These are phyloP conservation scores for Thielaviopsis cerberus DNA, from an alignment of 2,329 filamentous ascomycete species.

Conservation along the genomic window DNA sequence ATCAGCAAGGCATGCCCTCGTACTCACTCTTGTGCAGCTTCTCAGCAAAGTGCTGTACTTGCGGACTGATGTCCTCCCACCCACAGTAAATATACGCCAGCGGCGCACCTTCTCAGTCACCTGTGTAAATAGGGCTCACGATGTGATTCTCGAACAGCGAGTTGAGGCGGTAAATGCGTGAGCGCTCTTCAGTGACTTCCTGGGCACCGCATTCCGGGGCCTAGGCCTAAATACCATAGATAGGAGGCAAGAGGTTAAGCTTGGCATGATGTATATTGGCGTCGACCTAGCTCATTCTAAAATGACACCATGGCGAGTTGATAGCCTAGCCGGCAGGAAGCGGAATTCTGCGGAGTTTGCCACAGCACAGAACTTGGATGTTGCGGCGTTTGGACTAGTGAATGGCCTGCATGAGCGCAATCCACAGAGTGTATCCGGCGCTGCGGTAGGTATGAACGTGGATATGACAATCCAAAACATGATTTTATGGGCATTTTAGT, in stretches of 20 bases:
- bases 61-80: constrained; percentile 54
- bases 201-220: constrained; percentile 32
- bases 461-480: neutral
- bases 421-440: constrained; percentile 53
- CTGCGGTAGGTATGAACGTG: constrained; percentile 19
- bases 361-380: constrained; percentile 40
- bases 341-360: constrained; percentile 36
- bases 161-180: constrained; percentile 36
- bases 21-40: constrained; percentile 43
- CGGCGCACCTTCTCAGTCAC: constrained; percentile 41
- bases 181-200: constrained; percentile 36
- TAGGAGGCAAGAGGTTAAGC: constrained; percentile 27
- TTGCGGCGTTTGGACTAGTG: constrained; percentile 38
- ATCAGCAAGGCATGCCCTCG: constrained; percentile 66
- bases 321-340: constrained; percentile 47
- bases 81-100: constrained; percentile 53
- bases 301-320: constrained; percentile 53
- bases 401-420: constrained; percentile 49
- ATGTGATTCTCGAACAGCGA: constrained; percentile 45
- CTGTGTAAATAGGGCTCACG: constrained; percentile 39
- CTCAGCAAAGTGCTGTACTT: constrained; percentile 41
- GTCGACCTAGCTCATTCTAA: constrained; percentile 34
- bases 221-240: constrained; percentile 11
- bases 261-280: constrained; percentile 15
- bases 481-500: neutral